Conservation (phyloP, 768 basidiomycete genomes). For the Podaxis rugospora region DNA sequence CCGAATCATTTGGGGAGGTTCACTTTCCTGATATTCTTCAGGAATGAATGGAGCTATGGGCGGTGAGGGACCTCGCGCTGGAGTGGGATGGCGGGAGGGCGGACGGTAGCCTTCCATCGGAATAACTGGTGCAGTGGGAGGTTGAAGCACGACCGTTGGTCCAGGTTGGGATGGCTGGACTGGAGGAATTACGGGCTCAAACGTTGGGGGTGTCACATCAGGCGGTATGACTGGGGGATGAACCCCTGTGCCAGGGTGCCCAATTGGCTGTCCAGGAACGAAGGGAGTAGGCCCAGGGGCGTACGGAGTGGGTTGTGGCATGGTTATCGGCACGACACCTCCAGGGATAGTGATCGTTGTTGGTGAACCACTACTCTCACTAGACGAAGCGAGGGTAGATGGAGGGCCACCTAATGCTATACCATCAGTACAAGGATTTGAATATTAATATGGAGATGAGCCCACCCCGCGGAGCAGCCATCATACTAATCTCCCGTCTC, state of each 20-base stretch:
- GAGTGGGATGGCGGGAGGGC: constrained; percentile 3
- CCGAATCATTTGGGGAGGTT: constrained; percentile 7
- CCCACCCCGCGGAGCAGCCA: constrained; percentile 28
- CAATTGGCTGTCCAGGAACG: neutral
- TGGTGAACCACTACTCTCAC: neutral
- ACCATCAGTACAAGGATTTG: neutral
- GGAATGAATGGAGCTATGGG: constrained; percentile 19
- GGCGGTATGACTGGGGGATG: constrained; percentile 17
- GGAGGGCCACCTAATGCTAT: neutral
- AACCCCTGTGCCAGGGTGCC: neutral
- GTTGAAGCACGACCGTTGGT: neutral
- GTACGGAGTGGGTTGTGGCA: constrained; percentile 11
- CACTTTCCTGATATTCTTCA: constrained; percentile 6
- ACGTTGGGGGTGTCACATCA: constrained; percentile 10
- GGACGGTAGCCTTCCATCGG: neutral
- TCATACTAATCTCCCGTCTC: constrained; percentile 33
- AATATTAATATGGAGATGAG: neutral
- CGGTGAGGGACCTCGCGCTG: neutral
- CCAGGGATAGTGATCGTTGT: constrained; percentile 13
- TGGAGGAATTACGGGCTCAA: constrained; percentile 12
- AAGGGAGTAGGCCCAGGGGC: constrained; percentile 1
- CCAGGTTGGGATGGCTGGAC: constrained; percentile 1
- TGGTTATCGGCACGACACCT: constrained; percentile 5
- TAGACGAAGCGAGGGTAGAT: neutral
- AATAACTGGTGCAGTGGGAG: neutral